Conservation (phyloP, 129 eudicot genomes). For the Pseudognaphalium luteoalbum region DNA sequence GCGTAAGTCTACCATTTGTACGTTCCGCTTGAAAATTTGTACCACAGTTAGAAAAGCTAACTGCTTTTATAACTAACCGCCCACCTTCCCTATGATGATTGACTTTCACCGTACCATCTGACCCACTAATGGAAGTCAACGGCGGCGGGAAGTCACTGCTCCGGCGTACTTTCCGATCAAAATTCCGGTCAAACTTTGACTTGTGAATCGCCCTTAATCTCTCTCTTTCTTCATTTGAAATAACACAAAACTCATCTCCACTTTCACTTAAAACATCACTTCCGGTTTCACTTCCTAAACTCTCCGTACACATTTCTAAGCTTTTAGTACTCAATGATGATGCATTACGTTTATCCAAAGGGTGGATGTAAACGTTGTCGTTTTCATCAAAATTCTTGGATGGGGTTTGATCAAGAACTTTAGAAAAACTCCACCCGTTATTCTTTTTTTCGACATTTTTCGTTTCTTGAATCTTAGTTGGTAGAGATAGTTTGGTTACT, state of each 20-base stretch:
- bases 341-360: constrained; percentile 49
- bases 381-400: constrained; percentile 22
- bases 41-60: constrained; percentile 34
- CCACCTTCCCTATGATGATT: constrained; percentile 76
- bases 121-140: constrained; percentile 67
- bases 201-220: constrained; percentile 18
- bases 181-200: constrained; percentile 25
- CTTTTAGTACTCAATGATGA: constrained; percentile 65
- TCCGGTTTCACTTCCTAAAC: constrained; percentile 83
- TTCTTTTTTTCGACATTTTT: constrained; percentile 12
- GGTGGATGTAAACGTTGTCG: constrained; percentile 62
- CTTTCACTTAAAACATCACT: constrained; percentile 38
- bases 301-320: constrained; percentile 93
- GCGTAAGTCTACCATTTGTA: constrained; percentile 61
- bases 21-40: constrained; percentile 62
- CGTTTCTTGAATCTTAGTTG: constrained; percentile 10
- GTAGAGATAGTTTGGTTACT: constrained; percentile 29
- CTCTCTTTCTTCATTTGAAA: constrained; percentile 34
- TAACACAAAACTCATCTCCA: constrained; percentile 39
- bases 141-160: constrained; percentile 71
- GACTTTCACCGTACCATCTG: constrained; percentile 49
- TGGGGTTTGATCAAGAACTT: constrained; percentile 46
- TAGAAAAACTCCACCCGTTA: constrained; percentile 51
- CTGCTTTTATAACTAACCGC: constrained; percentile 69
- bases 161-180: constrained; percentile 35